These are phyloP conservation scores for Saposhnikovia divaricata DNA, from an alignment of 129 eudicot species.

Conservation along the genomic window DNA sequence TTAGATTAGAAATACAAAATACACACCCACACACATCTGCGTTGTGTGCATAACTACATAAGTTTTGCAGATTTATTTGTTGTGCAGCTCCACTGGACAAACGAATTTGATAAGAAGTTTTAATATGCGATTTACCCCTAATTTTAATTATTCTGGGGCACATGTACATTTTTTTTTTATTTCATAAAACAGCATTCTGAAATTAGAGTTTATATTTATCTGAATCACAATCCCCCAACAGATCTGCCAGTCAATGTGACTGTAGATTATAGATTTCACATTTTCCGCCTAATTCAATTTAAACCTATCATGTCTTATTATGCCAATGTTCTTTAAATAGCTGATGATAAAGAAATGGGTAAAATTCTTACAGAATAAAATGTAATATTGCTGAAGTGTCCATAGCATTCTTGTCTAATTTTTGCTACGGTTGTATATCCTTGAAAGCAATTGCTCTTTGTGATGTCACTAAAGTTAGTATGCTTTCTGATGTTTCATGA, in stretches of 20 bases:
- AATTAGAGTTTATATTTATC: background rate
- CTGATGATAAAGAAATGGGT: background rate
- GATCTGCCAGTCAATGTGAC: background rate
- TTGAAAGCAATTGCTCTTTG: background rate
- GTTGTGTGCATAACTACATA: background rate
- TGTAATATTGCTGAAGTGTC: background rate
- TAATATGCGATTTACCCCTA: background rate
- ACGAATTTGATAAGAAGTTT: background rate
- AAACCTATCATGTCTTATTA: background rate
- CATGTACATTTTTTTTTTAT: background rate
- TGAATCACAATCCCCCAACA: background rate
- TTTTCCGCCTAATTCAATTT: background rate
- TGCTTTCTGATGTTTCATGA: background rate
- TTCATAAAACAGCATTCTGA: background rate
- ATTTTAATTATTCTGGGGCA: background rate
- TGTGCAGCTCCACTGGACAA: background rate
- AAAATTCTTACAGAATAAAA: background rate
- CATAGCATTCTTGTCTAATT: background rate
- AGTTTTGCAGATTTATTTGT: background rate
- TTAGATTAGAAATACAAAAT: background rate
- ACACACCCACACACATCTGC: background rate
- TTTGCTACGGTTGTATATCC: background rate
- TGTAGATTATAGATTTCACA: background rate
- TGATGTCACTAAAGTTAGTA: background rate
- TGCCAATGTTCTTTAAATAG: background rate